A percentile compares a stretch with the other conserved stretches of the same genome.
phyloP scores from a whole-genome alignment of 805 yeast genomes.

The Blastobotrys mokoenaii region DNA sequence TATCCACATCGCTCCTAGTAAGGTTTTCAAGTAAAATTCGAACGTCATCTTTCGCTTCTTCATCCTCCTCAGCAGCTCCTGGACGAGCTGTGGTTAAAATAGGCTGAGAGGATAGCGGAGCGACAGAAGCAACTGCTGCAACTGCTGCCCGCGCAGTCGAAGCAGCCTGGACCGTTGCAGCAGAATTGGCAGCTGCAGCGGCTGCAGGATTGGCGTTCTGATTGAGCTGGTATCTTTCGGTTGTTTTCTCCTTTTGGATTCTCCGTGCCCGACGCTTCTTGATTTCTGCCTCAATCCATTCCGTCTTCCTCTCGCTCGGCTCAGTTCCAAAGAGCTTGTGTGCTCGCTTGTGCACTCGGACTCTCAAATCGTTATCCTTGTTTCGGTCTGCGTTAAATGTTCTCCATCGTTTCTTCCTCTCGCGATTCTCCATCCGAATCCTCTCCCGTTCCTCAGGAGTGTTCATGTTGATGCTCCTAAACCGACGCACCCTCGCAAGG shows the following conservation, averaged over 20 bases:
- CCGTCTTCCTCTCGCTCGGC: conserved; percentile 43
- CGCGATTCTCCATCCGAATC: conserved; percentile 59
- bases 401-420: conserved; percentile 77
- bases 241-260: conserved; percentile 36
- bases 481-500: neutral
- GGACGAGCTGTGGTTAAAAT: too few species aligned
- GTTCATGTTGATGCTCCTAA: conserved; percentile 7
- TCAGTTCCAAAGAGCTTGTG: conserved; percentile 52
- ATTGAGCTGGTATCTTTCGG: too few species aligned
- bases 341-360: conserved; percentile 71
- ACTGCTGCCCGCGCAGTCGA: too few species aligned
- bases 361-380: conserved; percentile 78
- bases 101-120: too few species aligned
- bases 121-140: too few species aligned
- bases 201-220: too few species aligned
- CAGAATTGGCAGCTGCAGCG: too few species aligned
- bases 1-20: too few species aligned
- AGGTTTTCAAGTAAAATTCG: too few species aligned
- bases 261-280: conserved; percentile 55
- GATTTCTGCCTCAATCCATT: conserved; percentile 75
- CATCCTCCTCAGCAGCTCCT: too few species aligned
- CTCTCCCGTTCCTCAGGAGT: conserved; percentile 41
- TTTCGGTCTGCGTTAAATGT: conserved; percentile 71
- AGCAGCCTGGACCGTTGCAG: too few species aligned
- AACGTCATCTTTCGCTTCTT: too few species aligned